Evolutionary conservation across 768 basidiomycete genomes (phyloP).

Genomic region (Scleroderma bovista): DNA sequence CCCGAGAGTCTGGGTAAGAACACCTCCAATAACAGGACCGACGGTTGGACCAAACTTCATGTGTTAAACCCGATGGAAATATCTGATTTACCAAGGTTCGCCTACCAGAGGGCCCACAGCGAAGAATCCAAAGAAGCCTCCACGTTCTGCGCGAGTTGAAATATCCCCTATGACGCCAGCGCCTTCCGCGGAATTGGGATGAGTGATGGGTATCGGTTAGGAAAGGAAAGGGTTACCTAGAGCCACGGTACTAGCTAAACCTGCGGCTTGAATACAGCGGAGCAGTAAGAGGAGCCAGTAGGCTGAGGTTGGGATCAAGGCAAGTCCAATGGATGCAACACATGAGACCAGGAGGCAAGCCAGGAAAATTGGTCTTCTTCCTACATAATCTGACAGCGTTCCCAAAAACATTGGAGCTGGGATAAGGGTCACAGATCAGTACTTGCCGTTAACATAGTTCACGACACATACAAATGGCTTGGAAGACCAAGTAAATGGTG

Average conservation of each 20-base stretch:
- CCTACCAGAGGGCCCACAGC: constrained; percentile 57
- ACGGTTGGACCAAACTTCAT: constrained; percentile 50
- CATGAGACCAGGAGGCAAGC: constrained; percentile 59
- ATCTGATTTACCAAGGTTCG: neutral
- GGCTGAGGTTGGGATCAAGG: constrained; percentile 47
- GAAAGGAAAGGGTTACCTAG: constrained; percentile 41
- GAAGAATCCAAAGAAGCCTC: constrained; percentile 67
- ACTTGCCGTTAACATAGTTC: too few species aligned
- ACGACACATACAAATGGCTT: constrained; percentile 37
- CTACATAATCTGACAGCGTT: constrained; percentile 58
- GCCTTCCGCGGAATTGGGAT: constrained; percentile 31
- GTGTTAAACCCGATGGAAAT: neutral
- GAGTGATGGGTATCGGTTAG: neutral
- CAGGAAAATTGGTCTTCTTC: constrained; percentile 59
- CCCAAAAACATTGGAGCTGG: constrained; percentile 58
- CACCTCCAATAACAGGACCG: constrained; percentile 25
- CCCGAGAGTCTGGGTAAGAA: constrained; percentile 34
- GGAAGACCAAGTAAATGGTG: constrained; percentile 46
- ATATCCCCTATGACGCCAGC: constrained; percentile 80
- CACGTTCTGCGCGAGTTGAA: constrained; percentile 64
- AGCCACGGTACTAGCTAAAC: constrained; percentile 75
- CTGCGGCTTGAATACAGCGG: constrained; percentile 74
- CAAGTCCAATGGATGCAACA: constrained; percentile 59
- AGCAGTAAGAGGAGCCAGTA: constrained; percentile 80
- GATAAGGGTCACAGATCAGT: neutral